Percentiles rank a stretch among this genome's conserved stretches.
These are phyloP conservation scores for Solanum hybrid DNA, from an alignment of 305 asterid genomes.

Conservation along the genomic window DNA sequence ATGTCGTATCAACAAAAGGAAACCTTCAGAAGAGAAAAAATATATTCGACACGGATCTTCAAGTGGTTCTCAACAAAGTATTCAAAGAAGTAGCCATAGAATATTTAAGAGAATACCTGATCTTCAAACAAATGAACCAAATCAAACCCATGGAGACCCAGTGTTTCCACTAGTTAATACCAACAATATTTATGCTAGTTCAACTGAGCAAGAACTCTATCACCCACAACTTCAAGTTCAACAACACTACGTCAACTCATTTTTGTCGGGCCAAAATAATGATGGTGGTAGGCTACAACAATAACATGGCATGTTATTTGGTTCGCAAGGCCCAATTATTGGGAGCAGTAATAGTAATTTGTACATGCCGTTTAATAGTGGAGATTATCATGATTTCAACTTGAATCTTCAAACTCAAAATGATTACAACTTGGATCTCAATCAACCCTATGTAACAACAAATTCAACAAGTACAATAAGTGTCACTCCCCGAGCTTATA, in stretches of 20 bases:
- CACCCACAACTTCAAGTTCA: background rate
- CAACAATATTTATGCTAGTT: background rate
- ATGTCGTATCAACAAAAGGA: constrained; percentile 18
- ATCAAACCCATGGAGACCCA: background rate
- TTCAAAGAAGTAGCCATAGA: background rate
- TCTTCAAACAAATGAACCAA: background rate
- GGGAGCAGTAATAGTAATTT: background rate
- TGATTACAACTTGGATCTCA: background rate
- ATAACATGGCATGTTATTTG: background rate
- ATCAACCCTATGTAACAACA: background rate
- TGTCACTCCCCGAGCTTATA: too few relatives aligned
- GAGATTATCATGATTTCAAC: background rate
- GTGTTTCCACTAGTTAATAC: background rate
- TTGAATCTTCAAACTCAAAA: background rate
- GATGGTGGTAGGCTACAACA: background rate
- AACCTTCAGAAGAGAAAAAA: background rate
- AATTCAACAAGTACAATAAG: background rate
- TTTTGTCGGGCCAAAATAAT: background rate
- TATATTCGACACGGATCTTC: background rate
- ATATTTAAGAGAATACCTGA: background rate
- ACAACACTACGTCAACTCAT: background rate
- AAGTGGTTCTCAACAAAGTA: background rate
- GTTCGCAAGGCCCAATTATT: background rate
- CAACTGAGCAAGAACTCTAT: background rate
- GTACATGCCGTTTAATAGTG: background rate